Base-by-base conservation (phyloP, 2,329 filamentous ascomycete genomes). In the Westerdykella sp. region DNA sequence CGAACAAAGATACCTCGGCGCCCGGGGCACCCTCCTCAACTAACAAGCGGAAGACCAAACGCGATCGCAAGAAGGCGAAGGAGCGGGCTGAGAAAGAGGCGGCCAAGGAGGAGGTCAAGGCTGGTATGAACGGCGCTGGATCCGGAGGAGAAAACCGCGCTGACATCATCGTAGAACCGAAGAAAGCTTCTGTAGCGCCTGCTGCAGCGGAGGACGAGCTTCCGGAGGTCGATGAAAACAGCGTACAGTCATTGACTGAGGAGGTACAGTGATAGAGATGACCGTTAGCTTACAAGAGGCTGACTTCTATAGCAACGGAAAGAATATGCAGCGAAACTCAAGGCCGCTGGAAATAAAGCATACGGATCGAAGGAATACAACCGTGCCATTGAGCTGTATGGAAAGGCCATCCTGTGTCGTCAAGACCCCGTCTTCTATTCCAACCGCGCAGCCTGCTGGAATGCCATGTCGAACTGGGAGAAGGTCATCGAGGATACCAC, bases 341-440 rank as follows among this genome's bases (percentile, higher is more conserved):
- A 98, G 77, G 87, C 87, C 48, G 86, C 87, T 22, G 93, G 93
- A 47, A 98, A 98, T 77, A 94, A 93, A 72, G 88, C 93, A 6
- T 98, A 96, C 62, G 89, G 88, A 48, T 82, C 83, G 55, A 97
- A 96, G 73, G 86, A 95, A 62, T 96, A 96, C 72, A 84, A 88
- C 70, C 83, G 81, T 59, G 93, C 93, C 55, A 98, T 98, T 64
- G 85, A 90, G 4, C 81, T 98, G 30, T 98, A 98, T 72, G 87
- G 87, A 54, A 87, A 95, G 73, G 93, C 93, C 40, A 95, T 98
- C 59, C 74, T 97, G 40, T 97, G 93, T 84, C 95, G 93, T 73
- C 85, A 90, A 45, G 93, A 98, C 63, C 89, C 93, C 25, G 90
- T 98, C 67, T 98, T 93, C 77, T 98, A 94, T 78, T 97, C 93